A percentile compares a stretch with the other conserved stretches of the same genome.
phyloP scores from a whole-genome alignment of 2,329 filamentous ascomycete genomes.

The Colletotrichum tofieldiae region DNA sequence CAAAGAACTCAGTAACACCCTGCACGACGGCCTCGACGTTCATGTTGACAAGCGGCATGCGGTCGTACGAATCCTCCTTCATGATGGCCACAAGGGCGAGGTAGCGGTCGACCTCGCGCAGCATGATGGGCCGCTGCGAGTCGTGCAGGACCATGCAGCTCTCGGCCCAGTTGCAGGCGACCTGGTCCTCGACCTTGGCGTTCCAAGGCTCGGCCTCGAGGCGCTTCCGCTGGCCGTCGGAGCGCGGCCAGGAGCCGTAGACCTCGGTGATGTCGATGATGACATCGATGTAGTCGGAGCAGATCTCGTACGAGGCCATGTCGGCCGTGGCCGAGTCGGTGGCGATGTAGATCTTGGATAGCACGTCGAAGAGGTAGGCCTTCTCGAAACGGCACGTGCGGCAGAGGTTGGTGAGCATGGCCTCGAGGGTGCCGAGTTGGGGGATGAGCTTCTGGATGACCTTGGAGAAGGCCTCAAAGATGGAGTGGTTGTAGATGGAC shows the following conservation, averaged over 20 bases:
- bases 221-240: constrained; percentile 67
- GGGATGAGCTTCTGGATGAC: constrained; percentile 98
- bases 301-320: constrained; percentile 97
- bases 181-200: constrained; percentile 75
- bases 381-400: constrained; percentile 97
- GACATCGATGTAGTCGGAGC: constrained; percentile 98
- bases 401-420: constrained; percentile 93
- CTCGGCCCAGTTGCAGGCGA: constrained; percentile 77
- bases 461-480: constrained; percentile 98
- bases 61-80: constrained; percentile 87
- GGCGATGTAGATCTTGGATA: constrained; percentile 98
- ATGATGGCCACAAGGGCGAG: constrained; percentile 88
- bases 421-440: constrained; percentile 91
- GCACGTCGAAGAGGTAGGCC: constrained; percentile 96
- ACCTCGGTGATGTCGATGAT: constrained; percentile 98
- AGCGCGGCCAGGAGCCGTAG: constrained; percentile 82
- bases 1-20: constrained; percentile 84
- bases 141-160: constrained; percentile 79
- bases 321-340: constrained; percentile 95
- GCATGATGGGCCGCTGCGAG: constrained; percentile 74
- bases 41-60: constrained; percentile 88
- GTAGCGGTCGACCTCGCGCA: constrained; percentile 81
- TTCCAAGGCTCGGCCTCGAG: constrained; percentile 75
- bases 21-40: constrained; percentile 88
- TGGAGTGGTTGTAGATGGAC: constrained; percentile 98